Conservation (phyloP, 2,329 filamentous ascomycete species). For the Sclerotinia nivalis region DNA sequence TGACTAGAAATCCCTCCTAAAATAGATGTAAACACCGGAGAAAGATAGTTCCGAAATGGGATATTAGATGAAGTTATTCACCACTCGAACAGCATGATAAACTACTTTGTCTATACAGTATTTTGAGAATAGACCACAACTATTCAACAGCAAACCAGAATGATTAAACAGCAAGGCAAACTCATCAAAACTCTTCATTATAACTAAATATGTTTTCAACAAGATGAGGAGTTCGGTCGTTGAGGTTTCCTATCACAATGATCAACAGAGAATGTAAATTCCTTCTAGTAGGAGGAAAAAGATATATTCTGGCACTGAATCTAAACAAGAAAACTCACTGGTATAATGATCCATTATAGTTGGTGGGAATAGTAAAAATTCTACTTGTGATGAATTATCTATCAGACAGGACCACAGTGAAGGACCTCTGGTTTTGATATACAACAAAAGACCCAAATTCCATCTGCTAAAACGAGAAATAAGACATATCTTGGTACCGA, state of each 20-base stretch:
- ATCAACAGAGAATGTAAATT: neutral
- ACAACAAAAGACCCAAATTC: neutral
- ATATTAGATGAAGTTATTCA: conserved; percentile 9
- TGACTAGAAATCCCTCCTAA: neutral
- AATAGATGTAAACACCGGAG: neutral
- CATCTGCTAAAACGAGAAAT: neutral
- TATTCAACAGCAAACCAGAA: neutral
- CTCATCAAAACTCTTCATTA: neutral
- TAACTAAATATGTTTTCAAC: neutral
- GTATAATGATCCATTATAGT: neutral
- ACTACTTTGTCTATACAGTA: neutral
- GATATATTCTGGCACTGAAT: neutral
- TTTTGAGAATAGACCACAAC: neutral
- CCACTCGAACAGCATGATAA: neutral
- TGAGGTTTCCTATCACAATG: neutral
- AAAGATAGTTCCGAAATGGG: neutral
- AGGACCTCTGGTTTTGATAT: too few species aligned
- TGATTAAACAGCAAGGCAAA: neutral
- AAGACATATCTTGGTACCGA: too few species aligned
- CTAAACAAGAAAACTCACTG: fast-evolving
- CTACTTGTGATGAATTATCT: neutral
- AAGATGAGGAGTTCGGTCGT: neutral
- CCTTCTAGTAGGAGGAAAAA: neutral
- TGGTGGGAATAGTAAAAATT: neutral
- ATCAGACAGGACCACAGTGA: too few species aligned